Base-by-base conservation (phyloP, 192 early-diverging fungal species). In the Coemansia brasiliensis region DNA sequence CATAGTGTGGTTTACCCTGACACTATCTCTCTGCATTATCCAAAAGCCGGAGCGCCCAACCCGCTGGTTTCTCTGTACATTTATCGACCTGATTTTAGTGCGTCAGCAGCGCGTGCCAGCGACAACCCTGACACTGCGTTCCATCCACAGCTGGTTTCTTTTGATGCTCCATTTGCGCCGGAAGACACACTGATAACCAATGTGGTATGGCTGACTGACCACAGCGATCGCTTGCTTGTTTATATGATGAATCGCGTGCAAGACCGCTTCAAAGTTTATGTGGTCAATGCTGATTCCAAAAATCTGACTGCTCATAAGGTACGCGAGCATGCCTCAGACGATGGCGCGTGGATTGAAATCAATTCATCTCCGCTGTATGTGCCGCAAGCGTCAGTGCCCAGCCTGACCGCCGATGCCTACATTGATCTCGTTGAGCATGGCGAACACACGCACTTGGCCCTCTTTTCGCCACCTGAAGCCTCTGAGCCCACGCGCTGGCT, bases 161-260 rank as follows among this genome's bases (percentile, higher is more conserved):
- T 80, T 35, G 78, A 73, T 11, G 55, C 69, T 27, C 29, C 65
- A 16, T 76, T 72, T 49, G 51, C 41, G n/a, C 42, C 72, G n/a
- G 77, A 89, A 3, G 87, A 97, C 80, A 83, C 83, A 22, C 60
- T 96, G 4, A 83, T 98, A 61, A 85, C 87, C n/a, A 88, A 90
- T 59, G 85, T 95, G 32, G 67, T 70, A 12, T 98, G 96, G 96
- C 61, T 90, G 16, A 88, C 88, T 1, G 75, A 82, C 21, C 72
- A 59, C 26, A 76, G 85, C 40, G 71, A 78, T 25, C 46, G 67
- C 4, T 64, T 98, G 43, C 48, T 95, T 18, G 89, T 92, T 26
- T 81, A 90, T 49, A 82, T 83, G 22, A 91, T 92, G 71, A 98
- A 98, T 62, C 80, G 96, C 15, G 87, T 97, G 17, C 96, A 98